These are phyloP conservation scores for Cairneyella variabilis DNA, from an alignment of 495 filamentous ascomycete species.

Conservation along the genomic window DNA sequence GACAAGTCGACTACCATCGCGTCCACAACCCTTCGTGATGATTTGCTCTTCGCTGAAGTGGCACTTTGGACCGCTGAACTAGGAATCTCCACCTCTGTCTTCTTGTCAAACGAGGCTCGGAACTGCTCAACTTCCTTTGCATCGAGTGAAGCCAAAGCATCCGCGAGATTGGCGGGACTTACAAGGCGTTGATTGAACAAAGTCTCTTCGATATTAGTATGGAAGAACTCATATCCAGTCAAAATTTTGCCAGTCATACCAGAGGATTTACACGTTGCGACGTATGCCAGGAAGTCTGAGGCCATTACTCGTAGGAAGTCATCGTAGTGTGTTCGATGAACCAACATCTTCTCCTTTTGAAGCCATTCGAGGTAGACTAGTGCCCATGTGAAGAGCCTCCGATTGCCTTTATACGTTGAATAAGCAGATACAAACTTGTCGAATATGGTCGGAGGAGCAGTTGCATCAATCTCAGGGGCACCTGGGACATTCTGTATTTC, in stretches of 20 bases:
- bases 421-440: slow-evolving; percentile 54
- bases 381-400: slow-evolving; percentile 48
- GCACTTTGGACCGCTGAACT: neutral
- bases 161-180: slow-evolving; percentile 33
- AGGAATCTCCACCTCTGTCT: neutral
- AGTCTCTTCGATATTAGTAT: slow-evolving; percentile 32
- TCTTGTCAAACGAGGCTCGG: neutral
- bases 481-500: neutral
- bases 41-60: neutral
- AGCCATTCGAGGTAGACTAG: slow-evolving; percentile 52
- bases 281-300: slow-evolving; percentile 39
- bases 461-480: neutral
- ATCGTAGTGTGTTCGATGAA: slow-evolving; percentile 56
- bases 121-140: neutral
- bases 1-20: neutral
- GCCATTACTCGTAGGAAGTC: slow-evolving; percentile 58
- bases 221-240: slow-evolving; percentile 40
- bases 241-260: slow-evolving; percentile 22
- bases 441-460: slow-evolving; percentile 27
- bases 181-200: slow-evolving; percentile 34
- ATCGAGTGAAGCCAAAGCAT: slow-evolving; percentile 16
- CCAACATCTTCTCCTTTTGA: slow-evolving; percentile 33
- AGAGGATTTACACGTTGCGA: slow-evolving; percentile 29
- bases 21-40: neutral
- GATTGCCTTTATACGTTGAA: slow-evolving; percentile 49